Conservation (phyloP, 1,139 yeast genomes). For the Eremothecium gossypii region DNA sequence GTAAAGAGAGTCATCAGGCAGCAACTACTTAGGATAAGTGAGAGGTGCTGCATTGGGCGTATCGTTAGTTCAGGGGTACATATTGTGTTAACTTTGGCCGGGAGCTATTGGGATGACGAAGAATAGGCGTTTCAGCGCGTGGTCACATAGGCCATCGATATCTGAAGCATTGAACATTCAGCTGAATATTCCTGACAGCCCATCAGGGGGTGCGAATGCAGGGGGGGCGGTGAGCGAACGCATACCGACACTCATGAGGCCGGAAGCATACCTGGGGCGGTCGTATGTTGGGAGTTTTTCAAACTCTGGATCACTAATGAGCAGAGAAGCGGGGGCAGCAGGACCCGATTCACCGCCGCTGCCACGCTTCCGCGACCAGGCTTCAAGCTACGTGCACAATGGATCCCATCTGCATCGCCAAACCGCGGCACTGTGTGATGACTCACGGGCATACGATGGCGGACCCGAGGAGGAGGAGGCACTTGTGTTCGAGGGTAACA, state of each 20-base stretch:
- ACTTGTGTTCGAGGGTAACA: neutral
- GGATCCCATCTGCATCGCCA: constrained; percentile 28
- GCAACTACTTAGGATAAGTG: too few species aligned
- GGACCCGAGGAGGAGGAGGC: neutral
- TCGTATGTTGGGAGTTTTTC: constrained; percentile 30
- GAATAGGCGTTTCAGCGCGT: neutral
- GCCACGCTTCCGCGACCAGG: constrained; percentile 8
- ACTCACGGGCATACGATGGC: constrained; percentile 12
- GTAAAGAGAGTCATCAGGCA: too few species aligned
- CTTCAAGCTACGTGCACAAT: constrained; percentile 23
- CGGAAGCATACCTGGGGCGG: constrained; percentile 25
- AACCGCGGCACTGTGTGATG: constrained; percentile 31
- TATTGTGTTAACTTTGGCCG: too few species aligned
- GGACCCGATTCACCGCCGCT: constrained; percentile 7
- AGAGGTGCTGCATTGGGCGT: too few species aligned
- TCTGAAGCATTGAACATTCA: neutral
- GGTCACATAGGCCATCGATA: constrained; percentile 1
- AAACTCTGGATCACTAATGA: constrained; percentile 9
- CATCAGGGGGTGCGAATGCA: neutral
- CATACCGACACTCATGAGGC: neutral
- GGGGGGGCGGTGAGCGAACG: neutral
- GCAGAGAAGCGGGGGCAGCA: constrained; percentile 3
- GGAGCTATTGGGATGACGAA: neutral
- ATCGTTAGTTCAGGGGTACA: too few species aligned
- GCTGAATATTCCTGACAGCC: neutral